Evolutionary conservation across 2,329 filamentous ascomycete genomes (phyloP).

Genomic region (Uncinocarpus reesii): DNA sequence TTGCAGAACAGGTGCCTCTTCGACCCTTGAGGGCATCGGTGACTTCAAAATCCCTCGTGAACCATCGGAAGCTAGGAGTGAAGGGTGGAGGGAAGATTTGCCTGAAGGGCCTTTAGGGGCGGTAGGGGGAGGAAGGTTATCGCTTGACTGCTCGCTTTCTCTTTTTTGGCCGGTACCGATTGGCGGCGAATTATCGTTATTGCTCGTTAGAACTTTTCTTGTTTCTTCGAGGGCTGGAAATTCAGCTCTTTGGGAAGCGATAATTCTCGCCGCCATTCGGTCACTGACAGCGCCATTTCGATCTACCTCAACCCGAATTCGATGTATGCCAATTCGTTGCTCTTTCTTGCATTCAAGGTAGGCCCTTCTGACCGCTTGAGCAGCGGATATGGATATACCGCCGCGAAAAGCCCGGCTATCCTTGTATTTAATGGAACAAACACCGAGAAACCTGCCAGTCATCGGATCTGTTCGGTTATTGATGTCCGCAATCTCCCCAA

Average conservation of each 20-base stretch:
- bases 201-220: slow-evolving; percentile 22
- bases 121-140: slow-evolving; percentile 57
- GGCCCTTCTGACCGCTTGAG: slow-evolving; percentile 71
- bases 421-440: slow-evolving; percentile 82
- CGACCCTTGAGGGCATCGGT: slow-evolving; percentile 44
- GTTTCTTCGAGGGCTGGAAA: slow-evolving; percentile 20
- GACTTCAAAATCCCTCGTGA: slow-evolving; percentile 31
- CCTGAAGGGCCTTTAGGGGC: slow-evolving; percentile 77
- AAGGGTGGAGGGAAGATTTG: slow-evolving; percentile 29
- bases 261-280: slow-evolving; percentile 62
- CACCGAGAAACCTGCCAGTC: slow-evolving; percentile 85
- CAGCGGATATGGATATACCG: slow-evolving; percentile 51
- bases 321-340: slow-evolving; percentile 65
- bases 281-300: slow-evolving; percentile 75
- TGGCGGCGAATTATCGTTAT: neutral
- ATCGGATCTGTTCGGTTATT: slow-evolving; percentile 92
- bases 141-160: slow-evolving; percentile 9
- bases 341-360: slow-evolving; percentile 63
- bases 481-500: slow-evolving; percentile 79
- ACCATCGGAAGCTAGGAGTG: slow-evolving; percentile 19
- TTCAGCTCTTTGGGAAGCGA: slow-evolving; percentile 52
- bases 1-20: slow-evolving; percentile 55
- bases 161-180: slow-evolving; percentile 1
- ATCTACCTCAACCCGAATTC: slow-evolving; percentile 77
- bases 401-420: slow-evolving; percentile 52